These are phyloP conservation scores for Fusarium mundagurra DNA, from an alignment of 2,329 filamentous ascomycete species.

Conservation along the genomic window DNA sequence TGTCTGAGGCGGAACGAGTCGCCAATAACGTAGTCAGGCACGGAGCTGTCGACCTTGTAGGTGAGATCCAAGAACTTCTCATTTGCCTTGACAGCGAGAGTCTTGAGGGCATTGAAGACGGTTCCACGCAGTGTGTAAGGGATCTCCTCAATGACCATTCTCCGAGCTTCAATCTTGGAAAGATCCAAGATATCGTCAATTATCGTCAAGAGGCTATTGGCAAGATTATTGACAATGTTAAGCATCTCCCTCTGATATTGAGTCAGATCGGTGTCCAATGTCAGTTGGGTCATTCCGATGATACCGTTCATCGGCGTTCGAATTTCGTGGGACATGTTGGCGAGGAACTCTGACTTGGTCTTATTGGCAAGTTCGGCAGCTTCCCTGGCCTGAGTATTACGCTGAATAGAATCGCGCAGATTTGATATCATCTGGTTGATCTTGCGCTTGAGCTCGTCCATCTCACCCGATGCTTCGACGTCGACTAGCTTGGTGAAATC, in stretches of 20 bases:
- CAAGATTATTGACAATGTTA: slow-evolving; percentile 96
- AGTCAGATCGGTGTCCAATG: slow-evolving; percentile 92
- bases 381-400: slow-evolving; percentile 94
- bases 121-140: slow-evolving; percentile 93
- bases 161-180: slow-evolving; percentile 89
- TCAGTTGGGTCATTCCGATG: slow-evolving; percentile 97
- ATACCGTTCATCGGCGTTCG: slow-evolving; percentile 98
- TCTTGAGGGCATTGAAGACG: slow-evolving; percentile 97
- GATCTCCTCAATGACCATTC: slow-evolving; percentile 98
- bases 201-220: slow-evolving; percentile 95
- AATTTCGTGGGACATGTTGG: slow-evolving; percentile 99
- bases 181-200: slow-evolving; percentile 86
- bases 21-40: slow-evolving; percentile 94
- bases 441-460: slow-evolving; percentile 98
- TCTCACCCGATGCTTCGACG: slow-evolving; percentile 96
- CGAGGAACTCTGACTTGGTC: slow-evolving; percentile 97
- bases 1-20: slow-evolving; percentile 96
- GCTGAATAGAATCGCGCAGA: slow-evolving; percentile 92
- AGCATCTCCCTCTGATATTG: slow-evolving; percentile 98
- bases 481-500: slow-evolving; percentile 98
- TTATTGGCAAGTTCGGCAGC: slow-evolving; percentile 96
- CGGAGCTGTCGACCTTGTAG: slow-evolving; percentile 91
- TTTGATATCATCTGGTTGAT: slow-evolving; percentile 99
- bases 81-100: slow-evolving; percentile 95
- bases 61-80: slow-evolving; percentile 93